Conservation (phyloP, 257 asterid genomes). For the Petunia axillaris region DNA sequence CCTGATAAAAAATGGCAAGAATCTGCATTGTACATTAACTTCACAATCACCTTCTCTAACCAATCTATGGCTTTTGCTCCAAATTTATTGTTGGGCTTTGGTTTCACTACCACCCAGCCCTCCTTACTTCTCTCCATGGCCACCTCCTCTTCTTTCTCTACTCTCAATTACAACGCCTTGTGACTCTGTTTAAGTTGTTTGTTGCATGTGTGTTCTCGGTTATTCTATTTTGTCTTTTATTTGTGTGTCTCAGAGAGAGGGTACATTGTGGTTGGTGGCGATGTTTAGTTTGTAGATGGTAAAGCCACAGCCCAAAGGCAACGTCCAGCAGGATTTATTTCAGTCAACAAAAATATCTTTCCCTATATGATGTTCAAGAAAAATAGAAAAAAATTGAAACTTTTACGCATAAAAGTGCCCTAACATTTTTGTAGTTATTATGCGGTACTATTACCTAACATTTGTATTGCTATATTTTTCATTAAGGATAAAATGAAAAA, state of each 20-base stretch:
- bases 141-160: background rate
- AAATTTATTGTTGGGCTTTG: constrained; percentile 1
- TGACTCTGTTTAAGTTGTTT: background rate
- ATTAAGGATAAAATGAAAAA: too few relatives aligned
- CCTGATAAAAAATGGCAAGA: constrained; percentile 15
- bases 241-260: constrained; percentile 13
- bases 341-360: background rate
- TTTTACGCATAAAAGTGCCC: too few relatives aligned
- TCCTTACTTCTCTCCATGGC: constrained; percentile 11
- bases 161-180: background rate
- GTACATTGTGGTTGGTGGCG: background rate
- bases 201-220: background rate
- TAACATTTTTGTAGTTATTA: too few relatives aligned
- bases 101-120: constrained; percentile 9
- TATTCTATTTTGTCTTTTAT: background rate
- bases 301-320: background rate
- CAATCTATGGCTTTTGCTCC: constrained; percentile 22
- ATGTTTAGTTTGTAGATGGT: constrained; percentile 1
- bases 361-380: too few relatives aligned
- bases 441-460: too few relatives aligned
- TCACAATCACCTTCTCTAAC: constrained; percentile 11
- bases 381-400: too few relatives aligned
- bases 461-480: too few relatives aligned
- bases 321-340: background rate
- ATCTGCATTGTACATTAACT: constrained; percentile 1